Evolutionary conservation across 2,329 filamentous ascomycete genomes (phyloP), one percentile per base, ranked within the genome.

Genomic region (Truncatella angustata): DNA sequence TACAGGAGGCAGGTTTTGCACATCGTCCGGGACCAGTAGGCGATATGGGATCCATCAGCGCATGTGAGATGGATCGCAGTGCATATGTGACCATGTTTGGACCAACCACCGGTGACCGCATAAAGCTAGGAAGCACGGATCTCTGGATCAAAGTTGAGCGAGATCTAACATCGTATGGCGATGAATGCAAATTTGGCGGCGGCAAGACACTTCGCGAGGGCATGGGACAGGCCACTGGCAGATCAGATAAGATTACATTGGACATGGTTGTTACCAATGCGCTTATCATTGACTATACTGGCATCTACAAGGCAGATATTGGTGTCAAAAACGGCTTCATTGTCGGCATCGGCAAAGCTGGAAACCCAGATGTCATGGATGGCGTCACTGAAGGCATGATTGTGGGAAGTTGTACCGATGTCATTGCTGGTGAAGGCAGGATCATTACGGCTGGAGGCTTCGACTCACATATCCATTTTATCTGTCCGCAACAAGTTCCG

Each of bases 351-450:
- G 93, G 93, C 54, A 97, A 97, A 72, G 91, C 93, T 14, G 93
- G 93, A 18, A 97, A 97, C 63, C 93, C 93, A n/a, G 93, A 97
- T 70, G 84, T 96, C 43, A 97, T 97, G 93, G 87, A 94, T 28
- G 90, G 90, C 4, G 90, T 97, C 5, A 78, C 87, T 54, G 77
- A 84, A 0, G 79, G 85, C 51, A 84, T 97, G 85, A 75, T 96
- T 2, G 84, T 97, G 9, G 93, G 93, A 10, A 87, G 86, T 57
- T 90, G 88, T 59, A 97, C 93, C 0, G 93, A 97, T 74, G 90
- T 97, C 20, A 85, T 97, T 66, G 91, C 93, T 16, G 92, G 85
- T 12, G 93, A 97, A 72, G 85, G 88, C 61, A 90, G 90, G 73
- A 97, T 97, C 57, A 74, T 97, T 49, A 97, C 93, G 0, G 89